Evolutionary conservation across 2,329 filamentous ascomycete species (phyloP).

Genomic region (Podosphaera xanthii): DNA sequence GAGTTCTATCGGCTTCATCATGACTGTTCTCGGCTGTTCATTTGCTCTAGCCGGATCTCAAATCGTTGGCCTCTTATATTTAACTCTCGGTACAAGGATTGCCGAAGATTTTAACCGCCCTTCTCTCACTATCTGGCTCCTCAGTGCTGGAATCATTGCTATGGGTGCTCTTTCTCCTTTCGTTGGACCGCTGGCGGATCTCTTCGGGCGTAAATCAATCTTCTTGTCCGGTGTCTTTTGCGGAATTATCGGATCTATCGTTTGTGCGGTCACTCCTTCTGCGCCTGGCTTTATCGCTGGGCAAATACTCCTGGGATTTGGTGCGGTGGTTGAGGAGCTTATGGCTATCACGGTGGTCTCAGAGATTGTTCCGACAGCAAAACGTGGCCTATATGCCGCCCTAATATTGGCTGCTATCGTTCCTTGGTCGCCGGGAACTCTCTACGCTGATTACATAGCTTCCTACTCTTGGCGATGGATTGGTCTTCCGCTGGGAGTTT

Average conservation of each 20-base stretch:
- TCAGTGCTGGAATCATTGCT: slow-evolving; percentile 28
- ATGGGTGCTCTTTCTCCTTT: slow-evolving; percentile 36
- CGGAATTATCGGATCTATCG: slow-evolving; percentile 34
- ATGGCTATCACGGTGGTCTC: slow-evolving; percentile 45
- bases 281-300: slow-evolving; percentile 40
- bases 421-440: slow-evolving; percentile 35
- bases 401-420: slow-evolving; percentile 34
- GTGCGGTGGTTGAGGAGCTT: slow-evolving; percentile 44
- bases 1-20: slow-evolving; percentile 35
- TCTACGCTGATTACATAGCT: slow-evolving; percentile 34
- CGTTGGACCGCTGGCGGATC: slow-evolving; percentile 41
- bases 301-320: slow-evolving; percentile 24
- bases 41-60: slow-evolving; percentile 17
- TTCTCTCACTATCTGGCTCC: slow-evolving; percentile 22
- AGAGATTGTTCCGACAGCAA: slow-evolving; percentile 41
- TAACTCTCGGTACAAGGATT: neutral
- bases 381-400: slow-evolving; percentile 38
- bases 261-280: slow-evolving; percentile 30
- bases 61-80: neutral
- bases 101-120: slow-evolving; percentile 14
- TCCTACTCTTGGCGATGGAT: slow-evolving; percentile 29
- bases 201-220: slow-evolving; percentile 37
- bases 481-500: slow-evolving; percentile 27
- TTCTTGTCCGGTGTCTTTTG: slow-evolving; percentile 28
- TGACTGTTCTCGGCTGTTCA: slow-evolving; percentile 33